phyloP scores from a whole-genome alignment of 1,284 basidiomycete species.

The Trichosporon sp. region DNA sequence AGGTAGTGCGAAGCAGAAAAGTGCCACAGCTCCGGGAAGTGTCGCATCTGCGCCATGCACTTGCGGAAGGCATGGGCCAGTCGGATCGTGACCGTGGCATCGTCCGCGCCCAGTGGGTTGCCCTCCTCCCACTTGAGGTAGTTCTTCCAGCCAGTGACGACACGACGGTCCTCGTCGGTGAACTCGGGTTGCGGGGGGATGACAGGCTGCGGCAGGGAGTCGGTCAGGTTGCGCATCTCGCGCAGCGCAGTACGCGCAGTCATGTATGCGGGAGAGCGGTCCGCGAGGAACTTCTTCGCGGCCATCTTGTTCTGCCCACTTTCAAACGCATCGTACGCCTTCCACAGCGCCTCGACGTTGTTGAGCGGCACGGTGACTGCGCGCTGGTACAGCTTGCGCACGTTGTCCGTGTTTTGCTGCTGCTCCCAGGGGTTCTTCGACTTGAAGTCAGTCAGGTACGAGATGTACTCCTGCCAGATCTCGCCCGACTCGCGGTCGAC shows the following conservation, averaged over 20 bases:
- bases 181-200: slow-evolving; percentile 76
- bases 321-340: slow-evolving; percentile 92
- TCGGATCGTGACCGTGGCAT: slow-evolving; percentile 65
- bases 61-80: slow-evolving; percentile 84
- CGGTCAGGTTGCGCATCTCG: slow-evolving; percentile 72
- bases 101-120: slow-evolving; percentile 88
- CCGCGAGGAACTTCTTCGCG: slow-evolving; percentile 92
- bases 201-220: slow-evolving; percentile 64
- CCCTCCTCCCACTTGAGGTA: slow-evolving; percentile 95
- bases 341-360: slow-evolving; percentile 92
- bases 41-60: slow-evolving; percentile 80
- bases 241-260: slow-evolving; percentile 86
- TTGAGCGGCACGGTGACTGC: slow-evolving; percentile 92
- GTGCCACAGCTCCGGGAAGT: slow-evolving; percentile 95
- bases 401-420: slow-evolving; percentile 90
- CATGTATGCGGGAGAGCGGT: slow-evolving; percentile 82
- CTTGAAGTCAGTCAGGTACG: slow-evolving; percentile 78
- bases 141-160: slow-evolving; percentile 82
- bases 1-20: slow-evolving; percentile 83
- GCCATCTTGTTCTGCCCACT: slow-evolving; percentile 82
- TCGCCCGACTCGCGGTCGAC: slow-evolving; percentile 64
- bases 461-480: slow-evolving; percentile 70
- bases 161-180: slow-evolving; percentile 69
- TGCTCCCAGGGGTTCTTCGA: slow-evolving; percentile 86
- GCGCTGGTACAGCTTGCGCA: slow-evolving; percentile 89